Base-by-base conservation (phyloP, 768 basidiomycete species). In the Termitomyces sp. region DNA sequence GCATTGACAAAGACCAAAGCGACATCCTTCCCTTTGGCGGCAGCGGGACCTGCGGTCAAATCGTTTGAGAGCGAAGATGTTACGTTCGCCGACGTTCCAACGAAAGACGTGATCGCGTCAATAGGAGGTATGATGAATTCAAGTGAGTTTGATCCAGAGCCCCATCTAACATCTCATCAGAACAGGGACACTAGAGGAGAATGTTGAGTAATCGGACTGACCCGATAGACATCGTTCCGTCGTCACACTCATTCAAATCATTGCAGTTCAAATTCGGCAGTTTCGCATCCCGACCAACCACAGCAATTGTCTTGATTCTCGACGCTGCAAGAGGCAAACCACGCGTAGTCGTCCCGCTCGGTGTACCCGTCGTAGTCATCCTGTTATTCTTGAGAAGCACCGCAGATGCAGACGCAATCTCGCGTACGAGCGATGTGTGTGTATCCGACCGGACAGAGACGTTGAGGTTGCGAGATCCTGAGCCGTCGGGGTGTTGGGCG, bases 371-470 rank as follows among this genome's bases (percentile, higher is more conserved):
- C 58, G 69, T 76, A 35, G 72, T 70, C 18, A 71, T 76, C 63
- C 80, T 70, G 38, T 78, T 74, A 69, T 91, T 91, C 74, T 91
- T 91, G 16, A 91, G 77, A 33, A 92, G 70, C 20, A 91, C 87
- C 1, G 85, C 84, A 0, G 87, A 88, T 0, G 83, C 84, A 1
- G 84, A 79, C 3, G 84, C 90, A 35, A 92, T 86, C 63, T 89
- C 83, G 24, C 79, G 78, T 20, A 81, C 83, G 18, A 90, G 73
- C 5, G 81, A 76, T 0, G 79, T 82, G 64, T 84, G 82, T 0
- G 68, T 76, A 12, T 67, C 74, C 1, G 74, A 77, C 32, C 81
- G 76, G 7, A 82, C 81, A 35, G 76, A 74, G 9, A 82, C 76
- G 38, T 72, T 67, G 13, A 79, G 73, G 68, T 83, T 84, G 28